Evolutionary conservation across 306 rosid species (phyloP).

Genomic region (Sphenostylis stenocarpa): DNA sequence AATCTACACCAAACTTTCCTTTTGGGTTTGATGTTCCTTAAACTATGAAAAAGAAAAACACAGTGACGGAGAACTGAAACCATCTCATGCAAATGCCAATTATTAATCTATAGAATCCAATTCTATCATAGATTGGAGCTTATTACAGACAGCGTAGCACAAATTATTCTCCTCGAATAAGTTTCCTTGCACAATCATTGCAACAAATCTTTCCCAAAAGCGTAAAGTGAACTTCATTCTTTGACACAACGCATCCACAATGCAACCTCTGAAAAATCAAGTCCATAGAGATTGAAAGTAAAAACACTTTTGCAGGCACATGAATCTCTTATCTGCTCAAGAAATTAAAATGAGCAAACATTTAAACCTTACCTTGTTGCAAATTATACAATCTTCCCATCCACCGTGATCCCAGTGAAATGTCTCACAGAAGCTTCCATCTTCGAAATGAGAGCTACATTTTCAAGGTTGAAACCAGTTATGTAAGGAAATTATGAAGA

Average conservation of each 20-base stretch:
- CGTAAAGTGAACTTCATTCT: not conserved
- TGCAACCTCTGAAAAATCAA: slow-evolving; percentile 35
- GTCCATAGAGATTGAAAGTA: not conserved
- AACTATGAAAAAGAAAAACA: no score
- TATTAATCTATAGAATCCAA: not conserved
- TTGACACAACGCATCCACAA: slow-evolving; percentile 39
- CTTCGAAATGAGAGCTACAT: slow-evolving; percentile 1
- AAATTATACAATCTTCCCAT: slow-evolving; percentile 34
- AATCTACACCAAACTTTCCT: no score
- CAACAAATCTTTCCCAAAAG: slow-evolving; percentile 36
- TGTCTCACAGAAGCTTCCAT: slow-evolving; percentile 28
- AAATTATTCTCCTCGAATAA: not conserved
- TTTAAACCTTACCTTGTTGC: slow-evolving; percentile 37
- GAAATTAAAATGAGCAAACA: not conserved
- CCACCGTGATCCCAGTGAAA: slow-evolving; percentile 35
- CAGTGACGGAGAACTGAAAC: no score
- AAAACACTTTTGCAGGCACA: not conserved
- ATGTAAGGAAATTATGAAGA: not conserved
- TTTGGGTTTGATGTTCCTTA: no score
- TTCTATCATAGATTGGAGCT: not conserved
- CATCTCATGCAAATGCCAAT: not conserved
- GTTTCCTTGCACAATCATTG: not conserved
- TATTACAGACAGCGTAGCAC: not conserved
- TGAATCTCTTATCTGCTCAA: not conserved
- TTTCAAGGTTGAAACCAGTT: not conserved